Evolutionary conservation across 805 yeast species (phyloP).

Genomic region (Saturnispora besseyi): DNA sequence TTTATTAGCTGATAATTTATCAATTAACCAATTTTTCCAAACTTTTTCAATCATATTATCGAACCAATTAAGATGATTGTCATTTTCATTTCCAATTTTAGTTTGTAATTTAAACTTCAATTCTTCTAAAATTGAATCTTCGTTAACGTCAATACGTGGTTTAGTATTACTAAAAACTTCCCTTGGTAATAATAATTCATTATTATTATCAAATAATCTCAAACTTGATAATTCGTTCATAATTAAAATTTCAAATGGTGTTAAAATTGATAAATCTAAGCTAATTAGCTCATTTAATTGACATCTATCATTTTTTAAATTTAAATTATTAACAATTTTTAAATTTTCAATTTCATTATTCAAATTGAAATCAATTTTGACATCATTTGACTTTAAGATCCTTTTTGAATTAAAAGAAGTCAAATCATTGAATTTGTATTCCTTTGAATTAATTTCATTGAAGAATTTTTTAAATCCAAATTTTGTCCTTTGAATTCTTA

Average conservation of each 20-base stretch:
- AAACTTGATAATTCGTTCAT: constrained; percentile 3
- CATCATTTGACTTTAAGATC: background rate
- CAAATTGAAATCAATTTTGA: background rate
- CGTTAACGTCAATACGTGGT: background rate
- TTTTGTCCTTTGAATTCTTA: constrained; percentile 1
- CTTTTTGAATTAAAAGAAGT: background rate
- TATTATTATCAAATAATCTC: background rate
- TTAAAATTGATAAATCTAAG: constrained; percentile 7
- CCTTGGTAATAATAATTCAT: background rate
- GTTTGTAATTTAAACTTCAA: background rate
- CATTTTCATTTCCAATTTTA: background rate
- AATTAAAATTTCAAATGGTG: constrained; percentile 9
- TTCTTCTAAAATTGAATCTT: background rate
- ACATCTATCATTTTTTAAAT: background rate
- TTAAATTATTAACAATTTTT: background rate
- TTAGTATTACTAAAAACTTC: no score
- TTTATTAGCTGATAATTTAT: background rate
- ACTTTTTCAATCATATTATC: background rate
- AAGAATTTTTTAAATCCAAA: background rate
- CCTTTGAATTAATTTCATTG: background rate
- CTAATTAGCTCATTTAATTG: constrained; percentile 3
- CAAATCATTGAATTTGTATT: background rate
- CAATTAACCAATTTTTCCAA: background rate
- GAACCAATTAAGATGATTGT: background rate
- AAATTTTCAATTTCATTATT: background rate